These are phyloP conservation scores for Trifolium fragiferum DNA, from an alignment of 306 rosid genomes.

Conservation along the genomic window DNA sequence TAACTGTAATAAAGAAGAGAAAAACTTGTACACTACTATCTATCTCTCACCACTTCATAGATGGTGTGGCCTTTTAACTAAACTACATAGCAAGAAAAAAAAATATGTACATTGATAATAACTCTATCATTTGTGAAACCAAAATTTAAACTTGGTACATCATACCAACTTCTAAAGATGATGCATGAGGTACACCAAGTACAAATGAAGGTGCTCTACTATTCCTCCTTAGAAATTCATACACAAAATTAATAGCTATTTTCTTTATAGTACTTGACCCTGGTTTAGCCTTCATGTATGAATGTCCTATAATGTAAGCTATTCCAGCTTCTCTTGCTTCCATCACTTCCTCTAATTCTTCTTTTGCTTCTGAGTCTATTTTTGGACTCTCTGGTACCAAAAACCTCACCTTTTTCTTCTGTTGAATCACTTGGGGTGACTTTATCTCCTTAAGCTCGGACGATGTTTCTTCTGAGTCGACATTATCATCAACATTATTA, in stretches of 20 bases:
- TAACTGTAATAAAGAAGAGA: neutral
- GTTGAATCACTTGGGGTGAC: conserved; percentile 53
- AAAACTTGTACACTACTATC: conserved; percentile 38
- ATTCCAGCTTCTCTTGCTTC: conserved; percentile 88
- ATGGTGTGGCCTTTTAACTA: conserved; percentile 24
- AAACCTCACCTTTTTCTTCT: conserved; percentile 78
- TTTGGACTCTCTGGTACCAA: conserved; percentile 75
- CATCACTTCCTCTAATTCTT: conserved; percentile 73
- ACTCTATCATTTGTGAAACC: conserved; percentile 20
- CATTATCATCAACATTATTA: conserved; percentile 14
- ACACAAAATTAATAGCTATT: conserved; percentile 67
- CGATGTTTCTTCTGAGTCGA: conserved; percentile 34
- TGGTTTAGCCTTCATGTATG: conserved; percentile 79
- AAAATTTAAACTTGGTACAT: conserved; percentile 62
- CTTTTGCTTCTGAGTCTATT: conserved; percentile 53
- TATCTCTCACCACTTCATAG: neutral
- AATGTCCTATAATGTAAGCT: conserved; percentile 81
- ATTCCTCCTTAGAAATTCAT: conserved; percentile 88
- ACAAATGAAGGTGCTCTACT: conserved; percentile 68
- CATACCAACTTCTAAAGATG: conserved; percentile 95
- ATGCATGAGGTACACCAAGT: conserved; percentile 66
- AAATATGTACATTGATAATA: conserved; percentile 46
- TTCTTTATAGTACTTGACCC: conserved; percentile 73
- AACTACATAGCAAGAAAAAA: conserved; percentile 35
- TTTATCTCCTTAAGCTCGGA: conserved; percentile 64